Percentiles rank a stretch among this genome's conserved stretches.
phyloP scores from a whole-genome alignment of 2,329 filamentous ascomycete genomes.

The Curvularia hawaiiensis region DNA sequence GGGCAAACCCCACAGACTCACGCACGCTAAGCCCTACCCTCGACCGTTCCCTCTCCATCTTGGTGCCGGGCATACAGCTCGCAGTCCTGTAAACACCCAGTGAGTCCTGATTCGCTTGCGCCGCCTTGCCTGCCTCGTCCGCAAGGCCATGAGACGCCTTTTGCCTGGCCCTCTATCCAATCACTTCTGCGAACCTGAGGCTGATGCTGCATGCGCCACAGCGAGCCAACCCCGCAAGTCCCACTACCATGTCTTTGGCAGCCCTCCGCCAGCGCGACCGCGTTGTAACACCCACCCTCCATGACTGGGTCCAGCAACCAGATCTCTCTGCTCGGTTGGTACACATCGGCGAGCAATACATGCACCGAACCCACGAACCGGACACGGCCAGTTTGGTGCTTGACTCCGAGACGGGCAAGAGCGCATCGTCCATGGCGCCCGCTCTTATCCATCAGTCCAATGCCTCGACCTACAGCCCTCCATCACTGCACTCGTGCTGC shows the following conservation, averaged over 20 bases:
- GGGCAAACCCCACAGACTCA: constrained; percentile 5
- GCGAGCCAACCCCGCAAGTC: constrained; percentile 20
- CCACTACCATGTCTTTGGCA: constrained; percentile 25
- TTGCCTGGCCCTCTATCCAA: constrained; percentile 6
- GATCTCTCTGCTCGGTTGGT: constrained; percentile 37
- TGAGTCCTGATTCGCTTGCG: constrained; percentile 24
- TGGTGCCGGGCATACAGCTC: constrained; percentile 9
- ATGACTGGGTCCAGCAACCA: constrained; percentile 33
- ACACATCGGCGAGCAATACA: constrained; percentile 19
- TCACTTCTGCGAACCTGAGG: constrained; percentile 12
- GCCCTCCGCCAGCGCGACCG: constrained; percentile 28
- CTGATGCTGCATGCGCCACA: constrained; percentile 25
- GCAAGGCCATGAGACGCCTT: constrained; percentile 15
- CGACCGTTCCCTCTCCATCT: constrained; percentile 2
- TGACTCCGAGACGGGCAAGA: constrained; percentile 18
- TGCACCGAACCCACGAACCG: constrained; percentile 19
- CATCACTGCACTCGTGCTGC: constrained; percentile 33
- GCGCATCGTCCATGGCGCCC: constrained; percentile 40
- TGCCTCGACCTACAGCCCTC: constrained; percentile 25
- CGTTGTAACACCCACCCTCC: constrained; percentile 25
- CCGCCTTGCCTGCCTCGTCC: background rate
- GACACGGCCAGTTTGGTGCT: constrained; percentile 18
- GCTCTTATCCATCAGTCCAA: constrained; percentile 35
- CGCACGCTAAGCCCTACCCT: constrained; percentile 21
- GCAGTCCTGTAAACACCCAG: constrained; percentile 11